Evolutionary conservation across 2,329 filamentous ascomycete species (phyloP).

Genomic region (Neofusicoccum ribis): DNA sequence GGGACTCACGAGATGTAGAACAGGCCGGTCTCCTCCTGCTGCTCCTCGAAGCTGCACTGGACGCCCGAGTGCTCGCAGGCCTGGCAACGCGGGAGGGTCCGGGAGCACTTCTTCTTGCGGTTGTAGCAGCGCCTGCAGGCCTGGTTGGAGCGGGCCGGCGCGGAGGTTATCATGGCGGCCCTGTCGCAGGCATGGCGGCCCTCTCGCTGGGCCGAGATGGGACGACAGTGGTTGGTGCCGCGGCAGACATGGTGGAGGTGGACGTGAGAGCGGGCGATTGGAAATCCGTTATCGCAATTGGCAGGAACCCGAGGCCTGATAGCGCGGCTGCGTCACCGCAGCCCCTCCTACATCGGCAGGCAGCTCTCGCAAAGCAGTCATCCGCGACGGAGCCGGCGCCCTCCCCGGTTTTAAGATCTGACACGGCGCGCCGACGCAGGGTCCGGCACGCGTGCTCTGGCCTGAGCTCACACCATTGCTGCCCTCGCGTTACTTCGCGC

Average conservation of each 20-base stretch:
- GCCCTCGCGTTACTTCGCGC: background rate
- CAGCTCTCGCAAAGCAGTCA: background rate
- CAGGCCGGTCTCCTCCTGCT: constrained; percentile 1
- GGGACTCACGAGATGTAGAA: constrained; percentile 3
- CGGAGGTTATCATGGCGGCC: constrained; percentile 13
- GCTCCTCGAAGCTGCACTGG: constrained; percentile 15
- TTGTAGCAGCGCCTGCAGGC: constrained; percentile 10
- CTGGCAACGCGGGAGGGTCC: constrained; percentile 8
- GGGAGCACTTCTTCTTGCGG: constrained; percentile 15
- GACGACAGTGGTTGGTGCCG: background rate
- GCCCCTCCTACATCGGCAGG: background rate
- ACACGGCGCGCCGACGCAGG: background rate
- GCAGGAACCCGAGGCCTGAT: constrained; percentile 5
- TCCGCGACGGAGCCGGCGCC: too few species aligned
- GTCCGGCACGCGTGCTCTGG: background rate
- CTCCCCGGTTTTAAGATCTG: background rate
- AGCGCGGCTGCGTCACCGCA: background rate
- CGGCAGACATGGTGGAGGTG: background rate
- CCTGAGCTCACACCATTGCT: background rate
- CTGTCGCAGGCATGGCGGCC: constrained; percentile 2
- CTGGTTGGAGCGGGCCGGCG: constrained; percentile 6
- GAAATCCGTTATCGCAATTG: constrained; percentile 16
- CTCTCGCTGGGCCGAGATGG: background rate
- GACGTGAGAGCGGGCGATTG: background rate
- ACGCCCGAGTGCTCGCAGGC: constrained; percentile 6